A percentile compares a stretch with the other conserved stretches of the same genome.
phyloP scores from a whole-genome alignment of 2,329 filamentous ascomycete species.

The Cladosporium sp. region DNA sequence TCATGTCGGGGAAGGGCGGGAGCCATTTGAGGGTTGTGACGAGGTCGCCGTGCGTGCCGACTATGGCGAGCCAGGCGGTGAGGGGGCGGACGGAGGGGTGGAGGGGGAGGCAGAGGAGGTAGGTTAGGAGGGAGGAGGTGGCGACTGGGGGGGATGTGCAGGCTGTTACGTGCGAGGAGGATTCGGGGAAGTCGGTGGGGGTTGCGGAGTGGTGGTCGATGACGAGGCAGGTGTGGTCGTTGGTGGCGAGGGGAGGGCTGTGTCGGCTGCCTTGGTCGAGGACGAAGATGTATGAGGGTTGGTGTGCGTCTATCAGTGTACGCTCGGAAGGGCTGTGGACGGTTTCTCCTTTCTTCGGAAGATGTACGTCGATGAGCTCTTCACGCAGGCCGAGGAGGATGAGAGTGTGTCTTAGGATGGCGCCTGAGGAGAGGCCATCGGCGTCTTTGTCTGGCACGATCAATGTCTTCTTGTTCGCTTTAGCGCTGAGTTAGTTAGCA shows the following conservation, averaged over 20 bases:
- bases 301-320: conserved; percentile 42
- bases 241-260: conserved; percentile 48
- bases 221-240: conserved; percentile 47
- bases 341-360: conserved; percentile 53
- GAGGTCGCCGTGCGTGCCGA: conserved; percentile 62
- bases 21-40: conserved; percentile 61
- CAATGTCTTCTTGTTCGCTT: conserved; percentile 46
- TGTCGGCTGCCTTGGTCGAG: conserved; percentile 59
- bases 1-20: conserved; percentile 61
- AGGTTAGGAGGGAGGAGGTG: conserved; percentile 58
- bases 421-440: conserved; percentile 59
- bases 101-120: conserved; percentile 54
- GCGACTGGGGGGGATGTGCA: conserved; percentile 60
- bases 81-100: conserved; percentile 44
- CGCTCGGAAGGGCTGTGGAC: conserved; percentile 52
- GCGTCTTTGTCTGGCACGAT: conserved; percentile 65
- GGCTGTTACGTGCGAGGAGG: conserved; percentile 52
- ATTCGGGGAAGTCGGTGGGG: conserved; percentile 53
- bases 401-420: conserved; percentile 56
- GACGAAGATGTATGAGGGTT: conserved; percentile 55
- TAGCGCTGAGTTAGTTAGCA: conserved; percentile 37
- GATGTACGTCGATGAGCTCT: conserved; percentile 50
- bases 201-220: conserved; percentile 59
- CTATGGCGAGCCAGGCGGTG: conserved; percentile 57
- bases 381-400: conserved; percentile 51